phyloP scores from a whole-genome alignment of 352 stramenopile genomes.

The Globisporangium acanthophoron region DNA sequence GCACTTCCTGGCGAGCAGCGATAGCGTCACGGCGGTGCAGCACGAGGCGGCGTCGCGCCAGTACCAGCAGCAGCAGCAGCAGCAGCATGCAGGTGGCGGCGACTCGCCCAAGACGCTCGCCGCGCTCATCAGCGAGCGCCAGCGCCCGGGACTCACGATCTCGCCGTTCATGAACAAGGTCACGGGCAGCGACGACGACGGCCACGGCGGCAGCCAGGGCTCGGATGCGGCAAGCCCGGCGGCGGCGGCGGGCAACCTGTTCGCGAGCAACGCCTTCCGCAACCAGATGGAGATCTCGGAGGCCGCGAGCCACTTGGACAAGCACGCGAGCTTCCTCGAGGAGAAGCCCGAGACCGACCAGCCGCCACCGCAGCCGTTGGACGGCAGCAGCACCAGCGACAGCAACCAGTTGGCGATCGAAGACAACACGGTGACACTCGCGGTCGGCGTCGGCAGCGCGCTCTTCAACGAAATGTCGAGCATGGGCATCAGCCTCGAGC shows the following conservation, averaged over 20 bases:
- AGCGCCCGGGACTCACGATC: constrained; percentile 54
- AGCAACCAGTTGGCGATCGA: constrained; percentile 9
- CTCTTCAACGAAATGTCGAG: constrained; percentile 75
- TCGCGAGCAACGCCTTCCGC: constrained; percentile 67
- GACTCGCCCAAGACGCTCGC: constrained; percentile 34
- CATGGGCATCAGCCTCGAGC: constrained; percentile 66
- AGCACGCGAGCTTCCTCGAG: constrained; percentile 22
- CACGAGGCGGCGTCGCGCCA: not conserved
- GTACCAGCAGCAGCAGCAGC: constrained; percentile 9
- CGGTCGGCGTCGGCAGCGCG: constrained; percentile 34
- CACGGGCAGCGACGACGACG: constrained; percentile 20
- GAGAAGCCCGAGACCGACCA: constrained; percentile 27
- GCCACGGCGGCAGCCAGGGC: constrained; percentile 1
- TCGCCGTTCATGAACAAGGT: constrained; percentile 77
- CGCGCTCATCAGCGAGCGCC: constrained; percentile 22
- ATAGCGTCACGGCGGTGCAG: not conserved
- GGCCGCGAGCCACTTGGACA: constrained; percentile 6
- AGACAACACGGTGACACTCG: constrained; percentile 12
- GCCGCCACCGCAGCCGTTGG: constrained; percentile 10
- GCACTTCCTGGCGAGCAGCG: constrained; percentile 19
- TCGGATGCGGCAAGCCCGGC: constrained; percentile 9
- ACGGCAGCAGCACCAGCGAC: constrained; percentile 14
- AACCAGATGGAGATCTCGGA: constrained; percentile 59
- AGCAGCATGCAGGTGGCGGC: not conserved
- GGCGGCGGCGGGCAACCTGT: constrained; percentile 43